Percentiles rank a stretch among this genome's conserved stretches.
These are phyloP conservation scores for Apophysomyces elegans DNA, from an alignment of 371 early-diverging fungal species.

Conservation along the genomic window DNA sequence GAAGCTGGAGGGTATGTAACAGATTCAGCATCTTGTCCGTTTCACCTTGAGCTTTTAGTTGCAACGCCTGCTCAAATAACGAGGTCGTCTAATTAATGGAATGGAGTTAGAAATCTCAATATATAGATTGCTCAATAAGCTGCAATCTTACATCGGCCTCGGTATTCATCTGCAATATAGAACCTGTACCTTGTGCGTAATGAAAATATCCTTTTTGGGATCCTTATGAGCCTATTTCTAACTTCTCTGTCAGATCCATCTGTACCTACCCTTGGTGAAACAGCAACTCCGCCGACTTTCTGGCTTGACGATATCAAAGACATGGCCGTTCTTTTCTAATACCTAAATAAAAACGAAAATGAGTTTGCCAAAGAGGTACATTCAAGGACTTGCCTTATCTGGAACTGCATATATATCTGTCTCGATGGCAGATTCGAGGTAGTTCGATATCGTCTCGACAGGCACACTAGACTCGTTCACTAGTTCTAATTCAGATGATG, in stretches of 20 bases:
- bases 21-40: constrained; percentile 30
- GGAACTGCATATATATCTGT: constrained; percentile 36
- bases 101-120: not conserved
- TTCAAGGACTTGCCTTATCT: constrained; percentile 32
- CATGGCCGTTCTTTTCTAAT: constrained; percentile 62
- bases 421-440: constrained; percentile 23
- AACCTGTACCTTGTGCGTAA: constrained; percentile 73
- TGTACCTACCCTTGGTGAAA: constrained; percentile 76
- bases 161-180: constrained; percentile 64
- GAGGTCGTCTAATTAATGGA: constrained; percentile 24
- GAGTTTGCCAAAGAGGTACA: not conserved
- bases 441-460: constrained; percentile 43
- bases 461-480: constrained; percentile 29
- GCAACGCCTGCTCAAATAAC: constrained; percentile 28
- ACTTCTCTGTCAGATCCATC: no score
- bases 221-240: no score
- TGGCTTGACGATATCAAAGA: constrained; percentile 79
- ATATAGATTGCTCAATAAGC: no score
- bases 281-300: constrained; percentile 72
- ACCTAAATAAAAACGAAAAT: constrained; percentile 36
- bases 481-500: constrained; percentile 31
- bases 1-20: constrained; percentile 49
- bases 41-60: constrained; percentile 29
- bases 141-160: constrained; percentile 50
- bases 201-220: constrained; percentile 60